Conservation (phyloP, 1,139 yeast genomes). For the Saccharomyces hybrid region DNA sequence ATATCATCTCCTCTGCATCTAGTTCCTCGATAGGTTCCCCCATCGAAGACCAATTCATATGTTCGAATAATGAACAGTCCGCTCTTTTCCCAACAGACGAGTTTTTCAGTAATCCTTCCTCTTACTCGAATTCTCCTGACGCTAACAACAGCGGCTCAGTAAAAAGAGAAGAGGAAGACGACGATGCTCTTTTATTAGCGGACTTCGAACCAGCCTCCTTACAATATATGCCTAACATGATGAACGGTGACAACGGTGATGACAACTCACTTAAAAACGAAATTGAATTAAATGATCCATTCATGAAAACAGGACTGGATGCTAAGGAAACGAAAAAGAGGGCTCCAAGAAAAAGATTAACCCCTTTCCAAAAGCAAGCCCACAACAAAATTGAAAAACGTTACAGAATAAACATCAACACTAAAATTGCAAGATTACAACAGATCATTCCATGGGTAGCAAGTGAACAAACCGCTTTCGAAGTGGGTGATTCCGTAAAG, state of each 20-base stretch:
- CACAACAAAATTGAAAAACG: conserved; percentile 64
- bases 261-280: background rate
- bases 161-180: background rate
- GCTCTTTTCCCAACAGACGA: conserved; percentile 3
- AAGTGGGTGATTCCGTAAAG: conserved; percentile 34
- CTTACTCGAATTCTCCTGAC: conserved; percentile 8
- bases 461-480: conserved; percentile 50
- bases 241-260: conserved; percentile 3
- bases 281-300: conserved; percentile 4
- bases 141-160: background rate
- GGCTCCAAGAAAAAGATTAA: conserved; percentile 50
- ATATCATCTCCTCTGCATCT: conserved; percentile 20
- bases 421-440: conserved; percentile 58
- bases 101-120: conserved; percentile 9
- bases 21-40: conserved; percentile 26
- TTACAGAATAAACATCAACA: conserved; percentile 62
- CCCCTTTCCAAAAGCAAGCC: conserved; percentile 58
- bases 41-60: conserved; percentile 6
- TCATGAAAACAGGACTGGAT: conserved; percentile 1
- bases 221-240: conserved; percentile 1
- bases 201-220: background rate
- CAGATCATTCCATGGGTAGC: conserved; percentile 56
- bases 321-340: conserved; percentile 34
- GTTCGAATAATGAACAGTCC: background rate
- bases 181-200: background rate